phyloP scores from a whole-genome alignment of 352 stramenopile species.

The Phytophthora brassicae region DNA sequence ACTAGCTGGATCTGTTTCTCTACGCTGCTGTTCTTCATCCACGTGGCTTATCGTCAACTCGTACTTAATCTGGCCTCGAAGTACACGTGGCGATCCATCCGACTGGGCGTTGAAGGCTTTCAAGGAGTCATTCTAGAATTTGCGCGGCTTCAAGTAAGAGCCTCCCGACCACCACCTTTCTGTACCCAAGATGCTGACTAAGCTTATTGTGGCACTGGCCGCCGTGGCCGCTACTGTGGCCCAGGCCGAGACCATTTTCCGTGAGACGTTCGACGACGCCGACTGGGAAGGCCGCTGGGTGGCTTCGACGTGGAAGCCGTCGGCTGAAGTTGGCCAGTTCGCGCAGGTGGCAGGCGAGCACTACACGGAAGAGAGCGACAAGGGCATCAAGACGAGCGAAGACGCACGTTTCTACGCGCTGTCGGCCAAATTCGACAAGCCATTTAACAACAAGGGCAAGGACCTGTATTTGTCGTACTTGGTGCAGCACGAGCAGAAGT shows the following conservation, averaged over 20 bases:
- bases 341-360: conserved; percentile 92
- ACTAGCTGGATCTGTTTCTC: neutral
- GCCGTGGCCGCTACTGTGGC: conserved; percentile 53
- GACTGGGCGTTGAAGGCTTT: too few species aligned
- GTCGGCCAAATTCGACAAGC: conserved; percentile 88
- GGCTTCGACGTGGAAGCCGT: conserved; percentile 94
- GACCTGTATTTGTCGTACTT: conserved; percentile 96
- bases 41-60: conserved; percentile 18
- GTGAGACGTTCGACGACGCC: conserved; percentile 93
- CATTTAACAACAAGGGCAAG: conserved; percentile 90
- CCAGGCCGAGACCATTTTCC: conserved; percentile 89
- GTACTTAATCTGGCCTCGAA: conserved; percentile 9
- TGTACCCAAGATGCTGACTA: conserved; percentile 53
- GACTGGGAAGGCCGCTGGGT: conserved; percentile 80
- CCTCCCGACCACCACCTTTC: conserved; percentile 22
- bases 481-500: conserved; percentile 98
- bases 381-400: conserved; percentile 94
- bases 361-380: conserved; percentile 88
- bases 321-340: conserved; percentile 94
- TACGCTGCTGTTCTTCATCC: conserved; percentile 8
- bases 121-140: conserved; percentile 37
- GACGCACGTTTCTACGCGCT: conserved; percentile 98
- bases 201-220: conserved; percentile 56
- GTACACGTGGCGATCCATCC: conserved; percentile 40
- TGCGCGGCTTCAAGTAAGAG: conserved; percentile 23